Base-by-base conservation (phyloP, 345 rosid genomes). In the Sonneratia caseolaris region DNA sequence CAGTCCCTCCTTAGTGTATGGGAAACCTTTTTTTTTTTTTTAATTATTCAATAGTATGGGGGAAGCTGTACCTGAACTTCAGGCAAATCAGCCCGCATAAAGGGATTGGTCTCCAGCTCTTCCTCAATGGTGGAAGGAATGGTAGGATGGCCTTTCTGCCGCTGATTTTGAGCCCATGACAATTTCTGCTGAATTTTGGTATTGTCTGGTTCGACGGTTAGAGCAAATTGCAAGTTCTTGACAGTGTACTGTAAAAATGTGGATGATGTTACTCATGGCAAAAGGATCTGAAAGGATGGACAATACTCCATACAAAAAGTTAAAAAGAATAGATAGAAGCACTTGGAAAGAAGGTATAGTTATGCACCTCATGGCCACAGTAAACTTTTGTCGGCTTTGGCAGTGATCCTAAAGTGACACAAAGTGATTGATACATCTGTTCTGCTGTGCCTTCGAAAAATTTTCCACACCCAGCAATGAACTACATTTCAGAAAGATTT, bases 391-490 rank as follows among this genome's bases (percentile, higher is more conserved):
- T 89, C 37, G 89, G 90, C 77, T 85, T 87, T 43, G 97, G 97
- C 81, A 93, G 81, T 42, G 98, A 87, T 51, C 86, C 90, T 79
- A 93, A 76, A n/a, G 94, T 93, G 69, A 87, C 89, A 81, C 97
- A 91, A 64, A 91, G 80, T 22, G 98, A 93, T 69, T 89, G 91
- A 81, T 93, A 81, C 98, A 93, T 93, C 80, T 93, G 94, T 64
- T 93, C 94, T 68, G 97, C 96, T 32, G 97, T 88, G 74, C 98
- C 98, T 86, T 93, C 98, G 12, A 89, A 91, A 81, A 93, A 86
- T 71, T 82, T 93, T 12, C 98, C 97, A 64, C 97, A 91, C 7
- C 97, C 98, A 73, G 97, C 97, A 59, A 91, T 59, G 70, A 93
- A 93, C 98, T 93, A 78, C 81, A 76, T 11, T 27, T 62, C 37